Conservation (phyloP, 2,329 filamentous ascomycete species). For the Hypoxylon sp. region DNA sequence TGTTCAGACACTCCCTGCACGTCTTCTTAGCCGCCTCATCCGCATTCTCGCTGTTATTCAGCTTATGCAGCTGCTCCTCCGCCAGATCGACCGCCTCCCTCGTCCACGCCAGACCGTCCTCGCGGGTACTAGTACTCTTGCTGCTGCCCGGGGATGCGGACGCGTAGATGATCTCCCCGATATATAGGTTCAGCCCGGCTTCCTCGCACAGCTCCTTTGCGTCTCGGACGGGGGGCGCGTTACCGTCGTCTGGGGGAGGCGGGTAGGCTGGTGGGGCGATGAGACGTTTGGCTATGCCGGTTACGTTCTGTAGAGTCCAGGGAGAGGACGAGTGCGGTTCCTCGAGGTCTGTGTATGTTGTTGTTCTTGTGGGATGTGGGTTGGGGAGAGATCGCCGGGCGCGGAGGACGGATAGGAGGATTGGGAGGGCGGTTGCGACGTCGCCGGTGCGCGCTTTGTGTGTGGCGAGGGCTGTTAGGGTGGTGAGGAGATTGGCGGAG, state of each 20-base stretch:
- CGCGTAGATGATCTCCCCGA: slow-evolving; percentile 90
- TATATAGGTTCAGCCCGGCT: slow-evolving; percentile 87
- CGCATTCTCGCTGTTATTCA: slow-evolving; percentile 54
- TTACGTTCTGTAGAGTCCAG: slow-evolving; percentile 49
- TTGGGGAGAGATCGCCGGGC: slow-evolving; percentile 75
- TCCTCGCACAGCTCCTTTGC: slow-evolving; percentile 82
- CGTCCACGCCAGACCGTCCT: slow-evolving; percentile 89
- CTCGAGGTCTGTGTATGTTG: slow-evolving; percentile 9
- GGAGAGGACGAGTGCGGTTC: slow-evolving; percentile 28
- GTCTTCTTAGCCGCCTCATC: slow-evolving; percentile 66
- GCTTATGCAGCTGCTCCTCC: slow-evolving; percentile 74
- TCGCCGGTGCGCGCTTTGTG: slow-evolving; percentile 81
- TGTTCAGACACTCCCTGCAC: slow-evolving; percentile 83
- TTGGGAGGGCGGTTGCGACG: slow-evolving; percentile 79
- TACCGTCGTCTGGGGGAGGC: slow-evolving; percentile 77
- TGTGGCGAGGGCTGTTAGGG: slow-evolving; percentile 82
- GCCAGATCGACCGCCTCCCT: slow-evolving; percentile 87
- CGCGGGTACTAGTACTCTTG: slow-evolving; percentile 54
- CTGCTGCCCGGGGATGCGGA: slow-evolving; percentile 52
- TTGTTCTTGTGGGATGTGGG: slow-evolving; percentile 29
- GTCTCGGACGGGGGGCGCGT: slow-evolving; percentile 75
- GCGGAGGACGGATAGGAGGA: slow-evolving; percentile 87
- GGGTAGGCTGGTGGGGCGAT: slow-evolving; percentile 76
- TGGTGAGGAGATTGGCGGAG: slow-evolving; percentile 81
- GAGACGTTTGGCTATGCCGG: slow-evolving; percentile 50